Evolutionary conservation across 768 basidiomycete species (phyloP).

Genomic region (Lactarius hengduanensis): DNA sequence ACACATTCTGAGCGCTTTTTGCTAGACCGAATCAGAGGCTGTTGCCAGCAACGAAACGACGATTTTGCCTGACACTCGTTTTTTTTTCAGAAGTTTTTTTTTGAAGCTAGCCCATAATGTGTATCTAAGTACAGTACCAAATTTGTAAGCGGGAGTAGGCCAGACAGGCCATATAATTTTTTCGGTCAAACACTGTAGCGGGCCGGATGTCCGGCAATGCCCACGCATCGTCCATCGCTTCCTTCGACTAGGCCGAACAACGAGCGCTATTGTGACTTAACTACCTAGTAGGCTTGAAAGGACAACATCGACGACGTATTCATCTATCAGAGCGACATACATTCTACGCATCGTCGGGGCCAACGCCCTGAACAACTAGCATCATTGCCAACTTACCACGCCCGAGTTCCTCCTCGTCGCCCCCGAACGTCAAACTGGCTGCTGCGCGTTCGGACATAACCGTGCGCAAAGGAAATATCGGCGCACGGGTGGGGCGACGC

Average conservation of each 20-base stretch:
- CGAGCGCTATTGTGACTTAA: neutral
- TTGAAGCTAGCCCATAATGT: too few relatives aligned
- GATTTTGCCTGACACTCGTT: neutral
- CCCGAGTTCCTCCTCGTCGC: constrained; percentile 76
- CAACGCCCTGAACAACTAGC: neutral
- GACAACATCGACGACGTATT: constrained; percentile 1
- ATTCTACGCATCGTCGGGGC: neutral
- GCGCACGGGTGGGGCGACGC: constrained; percentile 38
- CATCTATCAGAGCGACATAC: neutral
- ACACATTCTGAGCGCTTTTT: neutral
- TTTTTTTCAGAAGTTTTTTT: too few relatives aligned
- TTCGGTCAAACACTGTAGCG: neutral
- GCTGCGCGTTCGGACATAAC: constrained; percentile 50
- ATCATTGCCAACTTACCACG: constrained; percentile 56
- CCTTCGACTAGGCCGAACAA: constrained; percentile 7
- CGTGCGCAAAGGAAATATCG: constrained; percentile 41
- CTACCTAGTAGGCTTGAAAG: neutral
- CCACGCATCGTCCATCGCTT: constrained; percentile 1
- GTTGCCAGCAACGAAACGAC: neutral
- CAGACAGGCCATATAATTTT: neutral
- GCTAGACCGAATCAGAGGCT: neutral
- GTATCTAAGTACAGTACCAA: neutral
- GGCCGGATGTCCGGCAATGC: constrained; percentile 15
- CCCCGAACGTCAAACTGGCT: constrained; percentile 56
- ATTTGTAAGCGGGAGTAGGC: neutral